Conservation (phyloP, 108 stramenopile genomes). For the Skeletonema potamos region DNA sequence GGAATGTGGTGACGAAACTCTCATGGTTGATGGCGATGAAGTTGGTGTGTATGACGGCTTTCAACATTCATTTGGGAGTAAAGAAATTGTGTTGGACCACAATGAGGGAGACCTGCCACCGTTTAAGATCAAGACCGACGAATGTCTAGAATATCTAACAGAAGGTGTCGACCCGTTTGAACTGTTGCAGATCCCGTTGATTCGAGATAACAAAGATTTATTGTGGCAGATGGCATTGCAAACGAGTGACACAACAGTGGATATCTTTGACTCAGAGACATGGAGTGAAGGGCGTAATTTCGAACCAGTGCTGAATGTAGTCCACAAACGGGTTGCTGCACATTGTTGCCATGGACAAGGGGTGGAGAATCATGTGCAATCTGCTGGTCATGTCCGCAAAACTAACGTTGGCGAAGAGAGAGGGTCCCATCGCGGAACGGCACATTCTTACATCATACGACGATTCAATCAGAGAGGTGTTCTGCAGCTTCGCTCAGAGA, state of each 20-base stretch:
- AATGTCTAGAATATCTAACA: conserved; percentile 2
- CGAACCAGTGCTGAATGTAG: not conserved
- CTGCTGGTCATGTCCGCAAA: conserved; percentile 1
- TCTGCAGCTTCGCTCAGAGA: not conserved
- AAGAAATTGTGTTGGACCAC: not conserved
- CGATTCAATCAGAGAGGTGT: not conserved
- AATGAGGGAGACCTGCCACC: not conserved
- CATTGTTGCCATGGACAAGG: not conserved
- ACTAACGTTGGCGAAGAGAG: conserved; percentile 1
- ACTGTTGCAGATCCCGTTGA: not conserved
- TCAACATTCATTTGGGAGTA: not conserved
- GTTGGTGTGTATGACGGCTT: not conserved
- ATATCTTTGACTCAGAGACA: not conserved
- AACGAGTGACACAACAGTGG: not conserved
- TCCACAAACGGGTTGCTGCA: not conserved
- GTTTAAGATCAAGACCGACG: not conserved
- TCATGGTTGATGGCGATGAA: not conserved
- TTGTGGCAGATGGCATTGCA: not conserved
- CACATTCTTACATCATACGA: not conserved
- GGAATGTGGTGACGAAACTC: not conserved
- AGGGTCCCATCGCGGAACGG: not conserved
- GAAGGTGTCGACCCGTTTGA: not conserved
- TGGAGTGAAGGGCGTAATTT: not conserved
- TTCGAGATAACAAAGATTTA: not conserved
- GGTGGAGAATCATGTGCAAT: conserved; percentile 6